Conservation (phyloP, 306 rosid genomes). For the Benincasa hispida region DNA sequence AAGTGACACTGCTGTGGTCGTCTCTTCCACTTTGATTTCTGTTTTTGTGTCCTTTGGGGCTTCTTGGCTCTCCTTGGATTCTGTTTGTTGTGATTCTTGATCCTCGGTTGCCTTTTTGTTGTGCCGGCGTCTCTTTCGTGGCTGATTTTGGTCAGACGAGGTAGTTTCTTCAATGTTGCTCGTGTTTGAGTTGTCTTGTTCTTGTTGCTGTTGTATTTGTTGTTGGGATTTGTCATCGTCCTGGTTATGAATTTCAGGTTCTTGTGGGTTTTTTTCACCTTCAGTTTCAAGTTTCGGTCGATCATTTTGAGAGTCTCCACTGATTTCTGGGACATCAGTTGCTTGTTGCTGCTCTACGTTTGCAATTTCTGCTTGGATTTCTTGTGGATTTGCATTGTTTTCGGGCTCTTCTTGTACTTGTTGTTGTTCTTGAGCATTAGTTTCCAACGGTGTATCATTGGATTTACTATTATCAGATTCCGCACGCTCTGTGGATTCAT, state of each 20-base stretch:
- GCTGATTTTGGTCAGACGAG: not conserved
- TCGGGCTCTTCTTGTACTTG: not conserved
- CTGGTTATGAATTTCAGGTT: not conserved
- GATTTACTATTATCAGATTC: constrained; percentile 11
- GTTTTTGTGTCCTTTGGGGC: constrained; percentile 11
- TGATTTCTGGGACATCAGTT: not conserved
- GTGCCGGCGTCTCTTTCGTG: not conserved
- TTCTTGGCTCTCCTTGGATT: constrained; percentile 9
- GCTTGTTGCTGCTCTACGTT: not conserved
- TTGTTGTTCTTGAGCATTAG: constrained; percentile 5
- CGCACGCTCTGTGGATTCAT: not conserved
- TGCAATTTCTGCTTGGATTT: not conserved
- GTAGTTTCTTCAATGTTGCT: not conserved
- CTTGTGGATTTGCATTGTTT: not conserved
- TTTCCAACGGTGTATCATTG: constrained; percentile 12
- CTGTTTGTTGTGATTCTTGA: not conserved
- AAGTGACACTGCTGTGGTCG: constrained; percentile 16
- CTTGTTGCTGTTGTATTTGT: constrained; percentile 24
- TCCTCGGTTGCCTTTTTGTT: not conserved
- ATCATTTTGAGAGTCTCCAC: not conserved
- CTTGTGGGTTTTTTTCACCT: constrained; percentile 14
- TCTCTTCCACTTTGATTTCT: not conserved
- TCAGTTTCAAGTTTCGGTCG: not conserved
- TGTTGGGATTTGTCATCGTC: constrained; percentile 5
- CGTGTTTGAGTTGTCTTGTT: constrained; percentile 20